phyloP scores from a whole-genome alignment of 176 grass and related monocot species.

The Olyra latifolia region DNA sequence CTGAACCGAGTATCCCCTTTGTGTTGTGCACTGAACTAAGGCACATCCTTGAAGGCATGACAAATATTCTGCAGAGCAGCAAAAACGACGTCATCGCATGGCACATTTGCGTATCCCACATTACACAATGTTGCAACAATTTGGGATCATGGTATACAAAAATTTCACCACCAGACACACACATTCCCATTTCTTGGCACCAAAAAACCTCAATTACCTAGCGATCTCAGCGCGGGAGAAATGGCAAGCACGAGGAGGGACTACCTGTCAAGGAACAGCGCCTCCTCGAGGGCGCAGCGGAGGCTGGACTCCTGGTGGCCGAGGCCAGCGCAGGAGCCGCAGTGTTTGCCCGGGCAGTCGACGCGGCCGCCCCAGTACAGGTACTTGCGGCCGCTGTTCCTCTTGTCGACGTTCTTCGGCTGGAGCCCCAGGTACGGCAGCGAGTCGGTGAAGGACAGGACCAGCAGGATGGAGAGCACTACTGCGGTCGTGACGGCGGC shows the following conservation, averaged over 20 bases:
- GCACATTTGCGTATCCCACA: slow-evolving; percentile 21
- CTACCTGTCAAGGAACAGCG: slow-evolving; percentile 82
- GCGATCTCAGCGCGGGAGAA: not conserved
- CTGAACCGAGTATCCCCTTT: slow-evolving; percentile 58
- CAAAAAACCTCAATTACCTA: not conserved
- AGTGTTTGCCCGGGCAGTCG: slow-evolving; percentile 92
- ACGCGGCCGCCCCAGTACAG: slow-evolving; percentile 77
- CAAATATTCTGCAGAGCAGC: slow-evolving; percentile 67
- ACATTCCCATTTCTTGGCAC: not conserved
- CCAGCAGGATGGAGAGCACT: slow-evolving; percentile 31
- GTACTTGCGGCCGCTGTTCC: slow-evolving; percentile 52
- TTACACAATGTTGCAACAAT: not conserved
- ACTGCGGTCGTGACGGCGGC: slow-evolving; percentile 4
- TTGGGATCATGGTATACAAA: not conserved
- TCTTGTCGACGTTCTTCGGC: slow-evolving; percentile 33
- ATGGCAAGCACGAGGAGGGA: not conserved
- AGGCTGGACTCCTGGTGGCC: slow-evolving; percentile 94
- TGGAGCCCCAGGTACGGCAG: slow-evolving; percentile 19
- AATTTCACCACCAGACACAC: not conserved
- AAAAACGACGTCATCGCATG: slow-evolving; percentile 2
- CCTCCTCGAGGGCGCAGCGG: slow-evolving; percentile 94
- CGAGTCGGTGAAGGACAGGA: slow-evolving; percentile 41
- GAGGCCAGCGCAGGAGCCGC: slow-evolving; percentile 77
- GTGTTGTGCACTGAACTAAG: slow-evolving; percentile 78
- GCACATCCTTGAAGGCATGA: slow-evolving; percentile 91